phyloP scores from a whole-genome alignment of 106 monocot genomes.

The Platanthera guangdongensis region DNA sequence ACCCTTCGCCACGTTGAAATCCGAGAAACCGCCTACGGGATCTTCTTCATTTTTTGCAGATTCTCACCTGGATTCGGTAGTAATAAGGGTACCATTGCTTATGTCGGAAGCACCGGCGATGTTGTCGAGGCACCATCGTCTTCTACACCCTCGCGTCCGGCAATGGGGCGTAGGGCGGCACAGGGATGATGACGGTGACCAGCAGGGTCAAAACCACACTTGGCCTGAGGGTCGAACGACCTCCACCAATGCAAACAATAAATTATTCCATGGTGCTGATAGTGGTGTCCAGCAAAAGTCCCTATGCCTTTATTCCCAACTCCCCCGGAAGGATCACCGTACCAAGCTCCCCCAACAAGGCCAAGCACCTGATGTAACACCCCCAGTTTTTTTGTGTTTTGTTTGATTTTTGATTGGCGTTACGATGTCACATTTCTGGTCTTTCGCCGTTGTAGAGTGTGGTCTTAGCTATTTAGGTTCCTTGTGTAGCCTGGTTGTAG shows the following conservation, averaged over 20 bases:
- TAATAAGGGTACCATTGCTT: neutral
- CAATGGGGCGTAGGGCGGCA: constrained; percentile 9
- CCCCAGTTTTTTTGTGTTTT: too few relatives aligned
- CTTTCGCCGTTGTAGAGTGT: too few relatives aligned
- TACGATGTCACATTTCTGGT: too few relatives aligned
- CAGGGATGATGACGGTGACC: constrained; percentile 32
- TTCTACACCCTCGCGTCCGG: neutral
- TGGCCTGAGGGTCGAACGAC: constrained; percentile 38
- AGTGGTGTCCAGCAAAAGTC: neutral
- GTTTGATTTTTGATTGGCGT: too few relatives aligned
- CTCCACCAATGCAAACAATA: constrained; percentile 28
- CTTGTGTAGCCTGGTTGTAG: too few relatives aligned
- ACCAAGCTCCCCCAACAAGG: constrained; percentile 24
- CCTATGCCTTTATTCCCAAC: neutral
- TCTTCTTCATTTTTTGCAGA: constrained; percentile 79
- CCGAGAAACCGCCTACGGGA: constrained; percentile 78
- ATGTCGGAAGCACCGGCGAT: constrained; percentile 2
- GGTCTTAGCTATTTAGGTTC: too few relatives aligned
- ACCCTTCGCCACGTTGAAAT: constrained; percentile 46
- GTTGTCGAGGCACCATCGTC: neutral
- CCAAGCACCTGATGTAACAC: constrained; percentile 50
- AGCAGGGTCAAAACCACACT: constrained; percentile 43
- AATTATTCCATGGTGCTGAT: neutral
- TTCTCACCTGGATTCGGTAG: constrained; percentile 46
- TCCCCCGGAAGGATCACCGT: constrained; percentile 20